These are phyloP conservation scores for Lonicera japonica DNA, from an alignment of 129 eudicot genomes.

Conservation along the genomic window DNA sequence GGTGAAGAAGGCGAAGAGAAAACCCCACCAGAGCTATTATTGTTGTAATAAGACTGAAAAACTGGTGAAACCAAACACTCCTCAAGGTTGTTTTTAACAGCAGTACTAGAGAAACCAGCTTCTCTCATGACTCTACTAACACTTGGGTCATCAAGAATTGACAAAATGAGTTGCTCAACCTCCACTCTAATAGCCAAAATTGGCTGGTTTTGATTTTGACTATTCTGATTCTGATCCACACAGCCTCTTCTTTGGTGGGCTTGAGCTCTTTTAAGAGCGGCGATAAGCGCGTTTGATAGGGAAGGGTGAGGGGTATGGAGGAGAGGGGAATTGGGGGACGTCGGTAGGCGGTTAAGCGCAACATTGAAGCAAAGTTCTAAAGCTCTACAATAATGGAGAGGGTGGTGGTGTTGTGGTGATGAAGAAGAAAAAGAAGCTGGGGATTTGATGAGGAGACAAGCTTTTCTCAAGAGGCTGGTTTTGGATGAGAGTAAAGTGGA, in stretches of 20 bases:
- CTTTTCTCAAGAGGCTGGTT: constrained; percentile 54
- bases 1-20: constrained; percentile 80
- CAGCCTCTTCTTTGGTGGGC: constrained; percentile 83
- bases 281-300: constrained; percentile 73
- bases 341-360: constrained; percentile 81
- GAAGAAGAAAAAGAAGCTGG: no score
- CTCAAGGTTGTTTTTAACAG: constrained; percentile 57
- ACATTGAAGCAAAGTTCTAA: constrained; percentile 92
- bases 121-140: no score
- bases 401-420: constrained; percentile 8
- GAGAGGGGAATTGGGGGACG: constrained; percentile 61
- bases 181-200: constrained; percentile 72
- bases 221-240: no score
- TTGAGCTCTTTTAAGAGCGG: constrained; percentile 83
- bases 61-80: constrained; percentile 75
- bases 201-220: constrained; percentile 57
- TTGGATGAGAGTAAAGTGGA: constrained; percentile 62
- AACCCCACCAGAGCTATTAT: constrained; percentile 52
- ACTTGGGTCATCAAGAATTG: constrained; percentile 85
- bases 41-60: constrained; percentile 46
- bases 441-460: constrained; percentile 79
- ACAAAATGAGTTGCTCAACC: constrained; percentile 70
- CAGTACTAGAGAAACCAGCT: constrained; percentile 76
- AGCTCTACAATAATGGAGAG: constrained; percentile 70
- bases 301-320: constrained; percentile 77